These are phyloP conservation scores for Alternaria sp. DNA, from an alignment of 2,329 filamentous ascomycete species.

Conservation along the genomic window DNA sequence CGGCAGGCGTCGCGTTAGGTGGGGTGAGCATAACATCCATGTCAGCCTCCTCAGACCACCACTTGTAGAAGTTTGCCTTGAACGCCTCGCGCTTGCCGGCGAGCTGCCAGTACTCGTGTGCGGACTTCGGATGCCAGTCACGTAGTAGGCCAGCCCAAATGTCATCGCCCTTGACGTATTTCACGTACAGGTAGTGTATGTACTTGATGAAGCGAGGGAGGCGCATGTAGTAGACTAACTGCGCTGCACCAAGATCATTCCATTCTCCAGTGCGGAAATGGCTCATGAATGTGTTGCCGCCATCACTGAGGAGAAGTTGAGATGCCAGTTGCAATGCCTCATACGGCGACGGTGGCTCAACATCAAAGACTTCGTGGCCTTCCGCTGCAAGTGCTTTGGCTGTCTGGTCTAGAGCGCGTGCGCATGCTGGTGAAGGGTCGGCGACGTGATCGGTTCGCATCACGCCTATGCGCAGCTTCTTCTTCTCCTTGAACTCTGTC, in stretches of 20 bases:
- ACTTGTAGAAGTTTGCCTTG: slow-evolving; percentile 80
- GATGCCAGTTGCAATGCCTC: slow-evolving; percentile 80
- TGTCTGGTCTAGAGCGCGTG: slow-evolving; percentile 75
- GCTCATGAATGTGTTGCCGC: slow-evolving; percentile 79
- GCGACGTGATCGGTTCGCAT: slow-evolving; percentile 84
- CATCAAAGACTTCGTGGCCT: slow-evolving; percentile 77
- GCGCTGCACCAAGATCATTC: slow-evolving; percentile 78
- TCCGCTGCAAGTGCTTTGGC: slow-evolving; percentile 72
- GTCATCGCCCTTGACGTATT: slow-evolving; percentile 77
- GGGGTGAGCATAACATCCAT: slow-evolving; percentile 83
- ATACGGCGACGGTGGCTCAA: slow-evolving; percentile 73
- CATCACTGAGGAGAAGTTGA: slow-evolving; percentile 84
- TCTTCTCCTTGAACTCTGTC: slow-evolving; percentile 67
- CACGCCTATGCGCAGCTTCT: slow-evolving; percentile 75
- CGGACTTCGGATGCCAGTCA: slow-evolving; percentile 77
- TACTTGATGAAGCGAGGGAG: slow-evolving; percentile 80
- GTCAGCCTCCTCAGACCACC: slow-evolving; percentile 75
- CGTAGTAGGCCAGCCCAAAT: slow-evolving; percentile 81
- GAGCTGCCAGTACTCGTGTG: slow-evolving; percentile 83
- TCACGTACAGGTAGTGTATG: slow-evolving; percentile 89
- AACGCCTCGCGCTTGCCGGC: slow-evolving; percentile 80
- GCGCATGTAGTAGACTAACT: slow-evolving; percentile 77
- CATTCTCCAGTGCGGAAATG: slow-evolving; percentile 81
- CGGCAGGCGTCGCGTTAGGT: slow-evolving; percentile 89
- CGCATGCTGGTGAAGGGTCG: slow-evolving; percentile 85